These are phyloP conservation scores for Fusarium aywerte DNA, from an alignment of 2,329 filamentous ascomycete species.

Conservation along the genomic window DNA sequence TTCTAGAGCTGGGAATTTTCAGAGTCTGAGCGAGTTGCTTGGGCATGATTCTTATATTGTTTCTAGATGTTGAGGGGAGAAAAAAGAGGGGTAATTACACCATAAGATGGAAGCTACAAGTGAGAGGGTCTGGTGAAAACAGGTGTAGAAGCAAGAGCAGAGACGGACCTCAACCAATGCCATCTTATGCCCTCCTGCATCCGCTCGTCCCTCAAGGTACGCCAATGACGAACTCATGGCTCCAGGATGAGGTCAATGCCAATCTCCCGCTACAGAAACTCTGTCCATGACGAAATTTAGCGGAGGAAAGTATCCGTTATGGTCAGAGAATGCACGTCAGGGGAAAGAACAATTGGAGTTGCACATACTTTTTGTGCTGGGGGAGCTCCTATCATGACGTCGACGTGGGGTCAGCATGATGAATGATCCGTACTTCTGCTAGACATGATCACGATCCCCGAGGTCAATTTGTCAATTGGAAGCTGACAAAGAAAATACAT, in stretches of 20 bases:
- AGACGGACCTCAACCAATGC: conserved; percentile 12
- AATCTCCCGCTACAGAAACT: background rate
- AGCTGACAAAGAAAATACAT: conserved; percentile 12
- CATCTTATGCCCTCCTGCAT: conserved; percentile 16
- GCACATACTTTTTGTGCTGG: conserved; percentile 8
- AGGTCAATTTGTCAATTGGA: background rate
- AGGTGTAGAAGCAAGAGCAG: background rate
- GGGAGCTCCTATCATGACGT: conserved; percentile 32
- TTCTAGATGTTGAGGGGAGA: background rate
- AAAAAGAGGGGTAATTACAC: conserved; percentile 16
- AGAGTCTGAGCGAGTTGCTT: conserved; percentile 11
- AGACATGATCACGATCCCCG: conserved; percentile 19
- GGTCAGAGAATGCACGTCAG: conserved; percentile 8
- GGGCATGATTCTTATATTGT: conserved; percentile 31
- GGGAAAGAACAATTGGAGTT: conserved; percentile 19
- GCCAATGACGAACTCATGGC: conserved; percentile 29
- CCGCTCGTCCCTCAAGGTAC: background rate
- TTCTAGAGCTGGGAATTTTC: conserved; percentile 3
- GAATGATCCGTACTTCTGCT: conserved; percentile 14
- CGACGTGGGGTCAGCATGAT: conserved; percentile 41
- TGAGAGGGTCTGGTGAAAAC: background rate
- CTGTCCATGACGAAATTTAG: conserved; percentile 37
- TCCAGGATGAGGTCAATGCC: conserved; percentile 20
- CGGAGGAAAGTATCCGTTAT: conserved; percentile 36
- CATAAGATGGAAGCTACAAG: conserved; percentile 3